These are phyloP conservation scores for Heterobasidion parviporum DNA, from an alignment of 1,284 basidiomycete species.

Conservation along the genomic window DNA sequence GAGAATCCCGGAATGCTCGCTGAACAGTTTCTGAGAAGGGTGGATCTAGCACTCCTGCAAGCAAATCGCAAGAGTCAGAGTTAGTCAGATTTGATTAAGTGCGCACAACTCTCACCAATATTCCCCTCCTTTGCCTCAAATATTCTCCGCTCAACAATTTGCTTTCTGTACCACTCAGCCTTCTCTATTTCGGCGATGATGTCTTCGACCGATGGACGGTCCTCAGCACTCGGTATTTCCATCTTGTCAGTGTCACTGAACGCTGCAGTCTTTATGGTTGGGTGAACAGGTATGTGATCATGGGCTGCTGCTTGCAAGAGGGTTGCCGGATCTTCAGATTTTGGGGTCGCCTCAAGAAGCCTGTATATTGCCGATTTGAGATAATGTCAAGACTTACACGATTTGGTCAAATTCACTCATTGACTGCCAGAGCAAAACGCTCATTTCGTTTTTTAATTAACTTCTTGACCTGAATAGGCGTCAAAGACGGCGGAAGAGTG, in stretches of 20 bases:
- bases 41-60: conserved; percentile 40
- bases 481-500: conserved; percentile 38
- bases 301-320: conserved; percentile 60
- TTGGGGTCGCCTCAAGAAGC: conserved; percentile 49
- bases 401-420: conserved; percentile 43
- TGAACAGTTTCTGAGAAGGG: conserved; percentile 52
- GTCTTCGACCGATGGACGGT: conserved; percentile 49
- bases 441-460: conserved; percentile 69
- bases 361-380: conserved; percentile 24
- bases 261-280: conserved; percentile 20
- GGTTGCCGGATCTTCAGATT: conserved; percentile 49
- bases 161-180: conserved; percentile 58
- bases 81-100: not conserved
- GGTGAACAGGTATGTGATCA: conserved; percentile 64
- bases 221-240: conserved; percentile 36
- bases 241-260: conserved; percentile 11
- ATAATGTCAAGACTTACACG: not conserved
- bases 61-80: not conserved
- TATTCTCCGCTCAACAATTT: conserved; percentile 53
- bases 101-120: conserved; percentile 31
- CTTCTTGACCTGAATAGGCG: conserved; percentile 55
- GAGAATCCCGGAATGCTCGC: conserved; percentile 52
- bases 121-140: conserved; percentile 44
- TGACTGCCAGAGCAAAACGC: conserved; percentile 58
- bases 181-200: conserved; percentile 51